Evolutionary conservation across 208 protist species (phyloP).

Genomic region (Trypanosoma congolense): DNA sequence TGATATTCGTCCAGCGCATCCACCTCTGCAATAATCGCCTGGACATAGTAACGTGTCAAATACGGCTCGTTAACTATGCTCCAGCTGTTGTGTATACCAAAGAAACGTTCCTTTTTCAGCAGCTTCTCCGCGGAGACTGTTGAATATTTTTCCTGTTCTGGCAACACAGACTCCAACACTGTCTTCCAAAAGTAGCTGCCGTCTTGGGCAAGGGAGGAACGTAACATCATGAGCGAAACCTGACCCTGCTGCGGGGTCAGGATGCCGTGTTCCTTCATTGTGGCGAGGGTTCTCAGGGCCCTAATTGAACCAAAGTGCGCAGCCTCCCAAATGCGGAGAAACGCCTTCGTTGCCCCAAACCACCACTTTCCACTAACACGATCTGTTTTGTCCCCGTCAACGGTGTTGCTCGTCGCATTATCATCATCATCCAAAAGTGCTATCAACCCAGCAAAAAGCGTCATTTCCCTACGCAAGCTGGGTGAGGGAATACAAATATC

Average conservation of each 20-base stretch:
- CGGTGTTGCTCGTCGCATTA: background rate
- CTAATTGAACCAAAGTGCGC: constrained; percentile 34
- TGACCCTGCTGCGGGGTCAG: constrained; percentile 36
- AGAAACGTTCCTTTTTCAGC: constrained; percentile 55
- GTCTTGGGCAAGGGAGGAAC: constrained; percentile 22
- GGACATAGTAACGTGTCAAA: constrained; percentile 25
- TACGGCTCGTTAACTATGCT: constrained; percentile 44
- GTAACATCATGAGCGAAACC: constrained; percentile 33
- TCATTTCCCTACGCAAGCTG: constrained; percentile 8
- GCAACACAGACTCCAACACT: constrained; percentile 19
- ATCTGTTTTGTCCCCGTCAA: background rate
- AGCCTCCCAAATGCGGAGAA: constrained; percentile 22
- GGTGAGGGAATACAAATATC: constrained; percentile 10
- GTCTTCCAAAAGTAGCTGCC: constrained; percentile 33
- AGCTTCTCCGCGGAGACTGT: constrained; percentile 21
- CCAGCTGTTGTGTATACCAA: constrained; percentile 41
- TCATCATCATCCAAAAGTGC: constrained; percentile 17
- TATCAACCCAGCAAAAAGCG: constrained; percentile 21
- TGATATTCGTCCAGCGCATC: constrained; percentile 21
- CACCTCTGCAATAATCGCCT: constrained; percentile 26
- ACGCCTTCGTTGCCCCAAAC: constrained; percentile 1
- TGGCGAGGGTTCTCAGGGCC: constrained; percentile 50
- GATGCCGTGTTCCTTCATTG: constrained; percentile 65
- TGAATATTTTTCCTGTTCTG: background rate
- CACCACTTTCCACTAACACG: constrained; percentile 14